These are phyloP conservation scores for Cardamine chenopodiifolia DNA, from an alignment of 345 rosid genomes.

Conservation along the genomic window DNA sequence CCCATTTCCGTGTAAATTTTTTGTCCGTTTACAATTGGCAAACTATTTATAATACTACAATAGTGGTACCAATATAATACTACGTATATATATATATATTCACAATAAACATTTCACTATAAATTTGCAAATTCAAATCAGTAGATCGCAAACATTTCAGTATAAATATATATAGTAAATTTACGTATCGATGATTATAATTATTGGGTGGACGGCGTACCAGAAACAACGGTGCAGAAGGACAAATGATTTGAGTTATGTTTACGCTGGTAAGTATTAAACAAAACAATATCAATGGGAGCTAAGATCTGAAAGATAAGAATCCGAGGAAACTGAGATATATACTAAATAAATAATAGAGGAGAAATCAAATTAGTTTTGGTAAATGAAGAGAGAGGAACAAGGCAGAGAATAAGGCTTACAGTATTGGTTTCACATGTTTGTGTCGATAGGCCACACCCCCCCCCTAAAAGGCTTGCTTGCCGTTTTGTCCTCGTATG, in stretches of 20 bases:
- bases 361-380: slow-evolving; percentile 5
- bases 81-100: no score
- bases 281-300: background rate
- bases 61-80: background rate
- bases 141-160: no score
- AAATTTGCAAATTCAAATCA: no score
- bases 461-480: slow-evolving; percentile 34
- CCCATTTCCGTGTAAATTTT: background rate
- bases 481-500: slow-evolving; percentile 33
- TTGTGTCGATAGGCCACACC: slow-evolving; percentile 42
- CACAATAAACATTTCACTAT: no score
- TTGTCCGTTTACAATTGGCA: no score
- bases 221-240: slow-evolving; percentile 29
- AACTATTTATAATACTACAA: background rate
- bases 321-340: slow-evolving; percentile 35
- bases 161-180: no score
- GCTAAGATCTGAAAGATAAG: slow-evolving; percentile 18
- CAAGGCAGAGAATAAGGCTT: slow-evolving; percentile 38
- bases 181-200: slow-evolving; percentile 9
- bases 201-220: slow-evolving; percentile 29
- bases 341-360: background rate
- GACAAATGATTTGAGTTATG: slow-evolving; percentile 36
- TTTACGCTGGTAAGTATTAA: slow-evolving; percentile 9
- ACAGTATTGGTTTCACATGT: slow-evolving; percentile 43
- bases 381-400: background rate